Evolutionary conservation across 2,329 filamentous ascomycete genomes (phyloP).

Genomic region (Trichoderma pleuroti): DNA sequence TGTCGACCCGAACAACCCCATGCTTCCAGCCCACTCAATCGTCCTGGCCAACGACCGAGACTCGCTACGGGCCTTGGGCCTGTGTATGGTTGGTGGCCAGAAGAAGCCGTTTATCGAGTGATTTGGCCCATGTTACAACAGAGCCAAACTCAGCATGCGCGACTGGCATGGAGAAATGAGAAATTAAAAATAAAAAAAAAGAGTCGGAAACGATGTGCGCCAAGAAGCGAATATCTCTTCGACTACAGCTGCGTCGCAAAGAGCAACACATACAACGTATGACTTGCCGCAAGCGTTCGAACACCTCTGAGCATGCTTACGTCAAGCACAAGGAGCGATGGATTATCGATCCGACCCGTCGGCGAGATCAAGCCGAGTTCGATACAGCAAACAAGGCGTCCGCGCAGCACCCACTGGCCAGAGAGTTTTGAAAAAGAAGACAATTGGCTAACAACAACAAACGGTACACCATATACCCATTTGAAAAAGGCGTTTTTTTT

Average conservation of each 20-base stretch:
- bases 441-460: constrained; percentile 2
- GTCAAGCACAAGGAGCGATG: background rate
- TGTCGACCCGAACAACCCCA: constrained; percentile 83
- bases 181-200: too few relatives aligned
- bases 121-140: constrained; percentile 11
- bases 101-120: constrained; percentile 65
- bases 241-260: background rate
- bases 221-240: background rate
- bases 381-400: background rate
- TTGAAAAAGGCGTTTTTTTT: constrained; percentile 17
- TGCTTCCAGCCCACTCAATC: constrained; percentile 83
- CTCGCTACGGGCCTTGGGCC: constrained; percentile 56
- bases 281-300: background rate
- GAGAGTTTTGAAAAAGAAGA: background rate
- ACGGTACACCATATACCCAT: constrained; percentile 18
- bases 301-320: background rate
- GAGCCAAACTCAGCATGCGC: background rate
- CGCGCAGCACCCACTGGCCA: background rate
- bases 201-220: background rate
- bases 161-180: background rate
- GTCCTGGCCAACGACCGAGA: constrained; percentile 72
- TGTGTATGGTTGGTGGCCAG: constrained; percentile 61
- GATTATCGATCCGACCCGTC: background rate
- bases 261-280: background rate
- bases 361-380: background rate